phyloP scores from a whole-genome alignment of 805 yeast genomes.

The Candida yuanshanica region DNA sequence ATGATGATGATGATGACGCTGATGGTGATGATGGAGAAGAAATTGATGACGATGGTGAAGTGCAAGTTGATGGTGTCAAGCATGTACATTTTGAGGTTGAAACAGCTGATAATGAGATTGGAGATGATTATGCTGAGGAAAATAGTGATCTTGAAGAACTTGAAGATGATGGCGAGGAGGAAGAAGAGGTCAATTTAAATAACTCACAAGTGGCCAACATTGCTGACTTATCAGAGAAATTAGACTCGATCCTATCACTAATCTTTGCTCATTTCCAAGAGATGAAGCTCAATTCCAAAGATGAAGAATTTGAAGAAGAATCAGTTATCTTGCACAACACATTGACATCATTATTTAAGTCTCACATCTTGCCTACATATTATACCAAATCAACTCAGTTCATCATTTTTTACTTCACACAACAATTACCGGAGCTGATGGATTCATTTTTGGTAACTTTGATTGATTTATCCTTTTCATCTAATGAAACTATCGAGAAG shows the following conservation, averaged over 20 bases:
- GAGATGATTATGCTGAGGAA: constrained; percentile 26
- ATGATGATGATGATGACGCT: constrained; percentile 21
- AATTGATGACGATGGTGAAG: constrained; percentile 11
- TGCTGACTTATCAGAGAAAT: constrained; percentile 52
- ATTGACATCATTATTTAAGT: constrained; percentile 67
- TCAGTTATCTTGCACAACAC: constrained; percentile 69
- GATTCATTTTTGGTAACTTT: constrained; percentile 80
- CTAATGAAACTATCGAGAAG: constrained; percentile 61
- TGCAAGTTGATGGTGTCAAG: constrained; percentile 15
- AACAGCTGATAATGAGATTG: constrained; percentile 18
- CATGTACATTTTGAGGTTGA: constrained; percentile 16
- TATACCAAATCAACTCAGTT: constrained; percentile 86
- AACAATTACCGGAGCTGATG: constrained; percentile 72
- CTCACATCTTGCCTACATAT: constrained; percentile 86
- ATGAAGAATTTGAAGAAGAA: constrained; percentile 47
- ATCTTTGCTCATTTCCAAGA: constrained; percentile 46
- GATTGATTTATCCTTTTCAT: constrained; percentile 76
- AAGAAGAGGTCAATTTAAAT: constrained; percentile 31
- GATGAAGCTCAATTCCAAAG: constrained; percentile 30
- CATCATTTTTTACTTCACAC: constrained; percentile 73
- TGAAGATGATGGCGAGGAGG: constrained; percentile 45
- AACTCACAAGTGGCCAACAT: constrained; percentile 33
- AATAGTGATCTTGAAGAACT: constrained; percentile 32
- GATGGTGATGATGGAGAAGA: constrained; percentile 17
- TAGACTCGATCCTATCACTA: constrained; percentile 62